phyloP scores from a whole-genome alignment of 441 rosid genomes.

The Oxalis stricta region DNA sequence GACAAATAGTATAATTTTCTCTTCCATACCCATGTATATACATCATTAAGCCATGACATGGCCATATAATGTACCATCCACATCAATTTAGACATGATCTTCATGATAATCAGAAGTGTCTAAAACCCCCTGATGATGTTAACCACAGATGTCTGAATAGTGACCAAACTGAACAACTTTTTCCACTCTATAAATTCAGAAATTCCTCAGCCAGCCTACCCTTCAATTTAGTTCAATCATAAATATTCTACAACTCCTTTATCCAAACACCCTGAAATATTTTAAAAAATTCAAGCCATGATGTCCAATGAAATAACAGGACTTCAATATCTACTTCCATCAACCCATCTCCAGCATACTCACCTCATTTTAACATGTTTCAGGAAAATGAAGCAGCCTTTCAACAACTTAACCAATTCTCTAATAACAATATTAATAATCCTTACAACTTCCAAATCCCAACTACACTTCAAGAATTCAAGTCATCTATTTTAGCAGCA shows the following conservation, averaged over 20 bases:
- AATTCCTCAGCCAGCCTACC: slow-evolving; percentile 23
- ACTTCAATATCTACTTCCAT: slow-evolving; percentile 27
- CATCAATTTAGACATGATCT: slow-evolving; percentile 23
- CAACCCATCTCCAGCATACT: slow-evolving; percentile 25
- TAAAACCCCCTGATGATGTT: too few relatives aligned
- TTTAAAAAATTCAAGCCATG: slow-evolving; percentile 27
- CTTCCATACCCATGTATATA: slow-evolving; percentile 17
- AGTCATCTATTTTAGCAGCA: slow-evolving; percentile 47
- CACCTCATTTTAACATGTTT: slow-evolving; percentile 31
- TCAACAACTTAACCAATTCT: slow-evolving; percentile 26
- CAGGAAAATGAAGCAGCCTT: slow-evolving; percentile 24
- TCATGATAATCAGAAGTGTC: slow-evolving; percentile 18
- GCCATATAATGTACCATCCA: neutral
- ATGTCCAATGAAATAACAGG: slow-evolving; percentile 44
- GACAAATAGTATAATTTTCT: too few relatives aligned
- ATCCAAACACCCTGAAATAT: slow-evolving; percentile 2
- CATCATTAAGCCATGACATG: slow-evolving; percentile 10
- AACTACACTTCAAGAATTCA: slow-evolving; percentile 43
- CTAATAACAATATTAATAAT: slow-evolving; percentile 23
- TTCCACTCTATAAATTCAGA: slow-evolving; percentile 34
- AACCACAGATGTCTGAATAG: slow-evolving; percentile 27
- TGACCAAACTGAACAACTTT: slow-evolving; percentile 35
- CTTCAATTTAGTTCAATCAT: slow-evolving; percentile 16
- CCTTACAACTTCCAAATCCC: slow-evolving; percentile 29
- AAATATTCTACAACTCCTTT: slow-evolving; percentile 2